phyloP scores from a whole-genome alignment of 2,329 filamentous ascomycete species.

The Fusarium napiforme region DNA sequence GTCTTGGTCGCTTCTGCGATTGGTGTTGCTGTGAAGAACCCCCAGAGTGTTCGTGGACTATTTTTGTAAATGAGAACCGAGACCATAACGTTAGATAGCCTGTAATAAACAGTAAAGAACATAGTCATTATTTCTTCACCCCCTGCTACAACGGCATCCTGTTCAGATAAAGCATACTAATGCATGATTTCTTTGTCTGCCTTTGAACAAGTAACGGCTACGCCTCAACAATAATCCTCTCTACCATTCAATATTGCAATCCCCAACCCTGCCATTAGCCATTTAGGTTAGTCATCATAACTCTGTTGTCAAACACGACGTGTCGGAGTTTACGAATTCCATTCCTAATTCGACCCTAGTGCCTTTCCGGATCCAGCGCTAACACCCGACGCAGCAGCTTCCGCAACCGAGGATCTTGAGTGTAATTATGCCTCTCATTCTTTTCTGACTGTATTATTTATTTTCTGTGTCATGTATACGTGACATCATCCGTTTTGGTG shows the following conservation, averaged over 20 bases:
- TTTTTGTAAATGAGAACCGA: too few relatives aligned
- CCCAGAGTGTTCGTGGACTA: rapidly evolving
- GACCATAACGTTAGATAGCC: too few relatives aligned
- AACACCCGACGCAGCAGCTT: not conserved
- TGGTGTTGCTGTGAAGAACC: rapidly evolving
- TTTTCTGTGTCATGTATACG: not conserved
- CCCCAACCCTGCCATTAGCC: not conserved
- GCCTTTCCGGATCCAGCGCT: not conserved
- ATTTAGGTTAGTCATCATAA: not conserved
- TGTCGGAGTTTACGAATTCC: not conserved
- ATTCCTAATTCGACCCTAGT: not conserved
- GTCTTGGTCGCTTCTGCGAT: not conserved
- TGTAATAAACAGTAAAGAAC: too few relatives aligned
- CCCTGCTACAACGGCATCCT: too few relatives aligned
- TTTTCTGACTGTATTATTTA: not conserved
- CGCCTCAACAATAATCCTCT: not conserved
- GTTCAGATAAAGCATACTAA: not conserved
- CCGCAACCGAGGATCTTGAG: not conserved
- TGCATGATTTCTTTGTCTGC: not conserved
- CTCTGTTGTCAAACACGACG: not conserved
- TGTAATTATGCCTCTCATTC: not conserved
- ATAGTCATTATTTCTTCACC: too few relatives aligned
- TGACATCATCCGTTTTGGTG: not conserved
- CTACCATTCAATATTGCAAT: not conserved
- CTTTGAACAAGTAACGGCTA: rapidly evolving